Conservation (phyloP, 1,139 yeast genomes). For the Suhomyces taliae region DNA sequence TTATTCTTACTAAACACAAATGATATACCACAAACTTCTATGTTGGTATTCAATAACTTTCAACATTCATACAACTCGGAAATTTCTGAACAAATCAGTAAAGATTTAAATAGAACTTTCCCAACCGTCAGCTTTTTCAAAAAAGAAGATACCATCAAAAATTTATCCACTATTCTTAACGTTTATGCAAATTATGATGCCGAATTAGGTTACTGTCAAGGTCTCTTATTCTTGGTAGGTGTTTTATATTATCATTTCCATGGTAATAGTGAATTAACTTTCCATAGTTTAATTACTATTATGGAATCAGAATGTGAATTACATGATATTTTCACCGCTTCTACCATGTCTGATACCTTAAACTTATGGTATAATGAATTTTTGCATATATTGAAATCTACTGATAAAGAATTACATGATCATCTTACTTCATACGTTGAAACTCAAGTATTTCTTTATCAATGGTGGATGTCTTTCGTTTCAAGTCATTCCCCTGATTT, state of each 20-base stretch:
- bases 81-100: constrained; percentile 54
- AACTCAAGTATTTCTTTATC: constrained; percentile 48
- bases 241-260: constrained; percentile 56
- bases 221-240: constrained; percentile 65
- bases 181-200: constrained; percentile 69
- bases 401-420: constrained; percentile 42
- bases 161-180: constrained; percentile 58
- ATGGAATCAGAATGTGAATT: constrained; percentile 63
- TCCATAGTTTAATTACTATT: constrained; percentile 55
- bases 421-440: constrained; percentile 49
- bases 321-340: constrained; percentile 55
- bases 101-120: constrained; percentile 65
- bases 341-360: constrained; percentile 58
- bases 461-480: constrained; percentile 69
- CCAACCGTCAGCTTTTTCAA: constrained; percentile 57
- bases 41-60: constrained; percentile 38
- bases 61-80: constrained; percentile 46
- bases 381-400: constrained; percentile 38
- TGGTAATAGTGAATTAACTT: constrained; percentile 46
- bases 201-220: constrained; percentile 74
- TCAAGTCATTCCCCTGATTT: constrained; percentile 62
- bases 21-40: constrained; percentile 38
- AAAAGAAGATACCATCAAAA: constrained; percentile 40
- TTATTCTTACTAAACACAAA: constrained; percentile 32
- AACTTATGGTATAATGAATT: constrained; percentile 57